phyloP scores from a whole-genome alignment of 2,329 filamentous ascomycete genomes.

The Hymenoscyphus occultus region DNA sequence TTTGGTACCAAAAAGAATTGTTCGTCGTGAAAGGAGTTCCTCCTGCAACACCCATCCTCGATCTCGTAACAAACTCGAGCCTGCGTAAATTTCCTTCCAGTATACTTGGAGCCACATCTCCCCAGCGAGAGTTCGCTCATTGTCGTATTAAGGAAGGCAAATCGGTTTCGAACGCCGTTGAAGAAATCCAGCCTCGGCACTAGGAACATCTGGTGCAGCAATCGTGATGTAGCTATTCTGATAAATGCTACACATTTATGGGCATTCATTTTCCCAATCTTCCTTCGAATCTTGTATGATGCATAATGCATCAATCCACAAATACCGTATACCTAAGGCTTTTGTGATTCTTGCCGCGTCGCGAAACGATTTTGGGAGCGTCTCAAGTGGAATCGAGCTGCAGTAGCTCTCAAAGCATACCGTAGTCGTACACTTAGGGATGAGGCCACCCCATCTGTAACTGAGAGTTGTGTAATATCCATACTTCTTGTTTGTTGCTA shows the following conservation, averaged over 20 bases:
- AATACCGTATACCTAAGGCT: neutral
- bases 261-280: conserved; percentile 29
- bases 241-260: conserved; percentile 27
- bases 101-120: neutral
- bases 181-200: neutral
- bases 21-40: conserved; percentile 12
- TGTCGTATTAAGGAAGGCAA: neutral
- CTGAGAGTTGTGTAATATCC: neutral
- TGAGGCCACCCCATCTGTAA: conserved; percentile 6
- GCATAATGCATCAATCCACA: neutral
- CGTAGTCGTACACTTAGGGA: neutral
- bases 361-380: neutral
- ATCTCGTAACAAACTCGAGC: neutral
- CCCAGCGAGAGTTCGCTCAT: neutral
- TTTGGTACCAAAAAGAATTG: conserved; percentile 8
- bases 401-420: neutral
- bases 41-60: conserved; percentile 19
- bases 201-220: neutral
- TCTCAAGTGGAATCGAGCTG: neutral
- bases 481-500: neutral
- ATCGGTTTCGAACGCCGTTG: neutral
- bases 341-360: neutral
- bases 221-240: neutral
- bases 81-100: neutral
- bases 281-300: conserved; percentile 11